phyloP scores from a whole-genome alignment of 495 filamentous ascomycete genomes.

The Podospora australis region DNA sequence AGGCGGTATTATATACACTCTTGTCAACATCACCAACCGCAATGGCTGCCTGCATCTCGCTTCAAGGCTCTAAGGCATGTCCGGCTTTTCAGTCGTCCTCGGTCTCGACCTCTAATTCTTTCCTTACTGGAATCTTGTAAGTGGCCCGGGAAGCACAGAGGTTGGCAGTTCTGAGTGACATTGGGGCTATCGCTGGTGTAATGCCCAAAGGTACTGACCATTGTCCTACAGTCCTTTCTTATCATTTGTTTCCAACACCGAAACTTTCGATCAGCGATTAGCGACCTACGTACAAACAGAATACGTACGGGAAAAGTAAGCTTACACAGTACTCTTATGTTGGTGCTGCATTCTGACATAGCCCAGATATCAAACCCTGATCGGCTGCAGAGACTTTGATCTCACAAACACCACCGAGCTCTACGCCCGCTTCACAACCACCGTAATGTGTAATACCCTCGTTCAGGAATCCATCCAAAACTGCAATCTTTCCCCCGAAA shows the following conservation, averaged over 20 bases:
- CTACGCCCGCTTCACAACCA: slow-evolving; percentile 92
- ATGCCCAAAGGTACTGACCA: too few species aligned
- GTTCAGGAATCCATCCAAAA: slow-evolving; percentile 79
- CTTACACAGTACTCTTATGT: slow-evolving; percentile 1
- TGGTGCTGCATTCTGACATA: slow-evolving; percentile 4
- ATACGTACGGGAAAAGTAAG: slow-evolving; percentile 72
- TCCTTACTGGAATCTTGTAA: slow-evolving; percentile 68
- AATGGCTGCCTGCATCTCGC: slow-evolving; percentile 62
- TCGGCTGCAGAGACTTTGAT: slow-evolving; percentile 76
- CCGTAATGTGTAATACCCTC: slow-evolving; percentile 89
- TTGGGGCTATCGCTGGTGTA: too few species aligned
- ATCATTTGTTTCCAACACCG: slow-evolving; percentile 64
- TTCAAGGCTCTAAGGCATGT: slow-evolving; percentile 72
- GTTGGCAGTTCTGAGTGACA: too few species aligned
- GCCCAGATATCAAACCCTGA: slow-evolving; percentile 61
- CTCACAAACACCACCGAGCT: slow-evolving; percentile 72
- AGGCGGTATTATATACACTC: slow-evolving; percentile 12
- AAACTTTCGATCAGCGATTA: slow-evolving; percentile 73
- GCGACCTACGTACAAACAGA: slow-evolving; percentile 63
- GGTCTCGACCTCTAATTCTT: slow-evolving; percentile 67
- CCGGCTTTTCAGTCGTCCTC: slow-evolving; percentile 76
- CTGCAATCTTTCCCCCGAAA: slow-evolving; percentile 56
- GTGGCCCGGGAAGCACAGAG: too few species aligned
- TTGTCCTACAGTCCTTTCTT: slow-evolving; percentile 76
- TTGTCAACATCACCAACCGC: slow-evolving; percentile 18